Evolutionary conservation across 345 rosid species (phyloP).

Genomic region (Raphanus sativus): DNA sequence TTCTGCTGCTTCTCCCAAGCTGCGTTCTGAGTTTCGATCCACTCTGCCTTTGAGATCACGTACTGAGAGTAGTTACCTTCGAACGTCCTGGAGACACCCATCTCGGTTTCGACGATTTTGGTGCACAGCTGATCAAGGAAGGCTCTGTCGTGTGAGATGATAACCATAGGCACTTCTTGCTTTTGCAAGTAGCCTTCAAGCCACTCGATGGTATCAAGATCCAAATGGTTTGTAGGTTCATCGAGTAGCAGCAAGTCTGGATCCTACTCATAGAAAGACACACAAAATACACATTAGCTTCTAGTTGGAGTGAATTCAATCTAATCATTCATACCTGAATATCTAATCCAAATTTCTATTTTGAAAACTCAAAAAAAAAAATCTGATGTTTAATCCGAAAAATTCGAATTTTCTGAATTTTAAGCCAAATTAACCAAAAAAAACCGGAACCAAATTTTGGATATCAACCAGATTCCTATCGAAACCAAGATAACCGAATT

Average conservation of each 20-base stretch:
- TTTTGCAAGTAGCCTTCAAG: conserved; percentile 78
- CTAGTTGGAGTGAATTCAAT: neutral
- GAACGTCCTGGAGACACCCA: conserved; percentile 80
- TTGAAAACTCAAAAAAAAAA: too few species aligned
- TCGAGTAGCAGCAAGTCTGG: conserved; percentile 90
- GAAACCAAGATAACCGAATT: neutral
- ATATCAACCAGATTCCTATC: too few species aligned
- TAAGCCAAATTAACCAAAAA: neutral
- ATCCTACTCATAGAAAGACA: conserved; percentile 44
- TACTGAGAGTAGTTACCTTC: conserved; percentile 89
- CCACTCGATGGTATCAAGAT: conserved; percentile 91
- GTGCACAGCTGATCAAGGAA: conserved; percentile 94
- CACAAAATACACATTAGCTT: conserved; percentile 4
- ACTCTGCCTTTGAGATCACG: conserved; percentile 62
- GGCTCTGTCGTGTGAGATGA: conserved; percentile 92
- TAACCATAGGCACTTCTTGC: conserved; percentile 93
- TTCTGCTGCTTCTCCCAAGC: conserved; percentile 94
- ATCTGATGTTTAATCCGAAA: neutral
- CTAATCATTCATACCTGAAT: neutral
- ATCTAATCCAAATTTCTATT: neutral
- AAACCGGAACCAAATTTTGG: neutral
- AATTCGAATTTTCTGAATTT: neutral
- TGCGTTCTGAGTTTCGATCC: conserved; percentile 64
- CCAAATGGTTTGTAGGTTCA: conserved; percentile 95
- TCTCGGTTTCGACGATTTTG: conserved; percentile 91